Percentiles rank a stretch among this genome's conserved stretches.
phyloP scores from a whole-genome alignment of 306 rosid genomes.

The Prunus davidiana region DNA sequence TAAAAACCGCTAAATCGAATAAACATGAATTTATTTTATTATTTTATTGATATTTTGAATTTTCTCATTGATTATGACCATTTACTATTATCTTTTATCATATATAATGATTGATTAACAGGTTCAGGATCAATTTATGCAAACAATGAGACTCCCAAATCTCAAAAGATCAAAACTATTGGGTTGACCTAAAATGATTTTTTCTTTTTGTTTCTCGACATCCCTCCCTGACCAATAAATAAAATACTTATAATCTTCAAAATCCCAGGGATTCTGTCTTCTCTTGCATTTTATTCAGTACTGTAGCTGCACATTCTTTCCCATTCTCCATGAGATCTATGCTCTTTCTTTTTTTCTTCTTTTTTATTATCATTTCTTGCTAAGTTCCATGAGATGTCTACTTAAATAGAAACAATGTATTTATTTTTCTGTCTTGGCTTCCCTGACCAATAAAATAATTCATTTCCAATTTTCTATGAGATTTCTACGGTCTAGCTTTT shows the following conservation, averaged over 20 bases:
- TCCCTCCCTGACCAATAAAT: background rate
- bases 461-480: background rate
- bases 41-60: too few relatives aligned
- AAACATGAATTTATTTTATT: too few relatives aligned
- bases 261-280: background rate
- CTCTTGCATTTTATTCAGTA: background rate
- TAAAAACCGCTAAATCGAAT: too few relatives aligned
- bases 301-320: background rate
- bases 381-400: background rate
- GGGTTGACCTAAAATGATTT: background rate
- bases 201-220: background rate
- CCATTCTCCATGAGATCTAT: background rate
- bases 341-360: background rate
- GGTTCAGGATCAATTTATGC: too few relatives aligned
- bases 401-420: too few relatives aligned
- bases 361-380: background rate
- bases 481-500: background rate
- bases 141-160: too few relatives aligned
- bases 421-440: background rate
- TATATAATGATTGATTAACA: too few relatives aligned
- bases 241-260: background rate
- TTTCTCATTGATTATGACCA: too few relatives aligned
- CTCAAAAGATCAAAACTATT: too few relatives aligned
- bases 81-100: too few relatives aligned
- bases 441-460: background rate